Percentiles rank a stretch among this genome's conserved stretches.
Evolutionary conservation across 2,329 filamentous ascomycete species (phyloP).

Genomic region (Calcarisporium arbuscula): DNA sequence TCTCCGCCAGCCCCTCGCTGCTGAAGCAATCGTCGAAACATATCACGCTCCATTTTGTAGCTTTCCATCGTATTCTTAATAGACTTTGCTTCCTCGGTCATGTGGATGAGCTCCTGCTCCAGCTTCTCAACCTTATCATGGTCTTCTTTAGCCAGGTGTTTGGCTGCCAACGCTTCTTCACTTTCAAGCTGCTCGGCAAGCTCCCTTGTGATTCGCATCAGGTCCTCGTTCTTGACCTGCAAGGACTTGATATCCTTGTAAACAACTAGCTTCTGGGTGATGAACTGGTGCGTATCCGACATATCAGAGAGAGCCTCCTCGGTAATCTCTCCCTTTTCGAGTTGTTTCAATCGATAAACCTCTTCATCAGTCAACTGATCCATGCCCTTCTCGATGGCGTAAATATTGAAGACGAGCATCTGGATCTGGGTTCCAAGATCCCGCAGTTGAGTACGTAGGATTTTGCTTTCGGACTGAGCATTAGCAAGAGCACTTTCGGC

Average conservation of each 20-base stretch:
- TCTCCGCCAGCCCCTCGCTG: constrained; percentile 58
- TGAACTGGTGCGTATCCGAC: constrained; percentile 81
- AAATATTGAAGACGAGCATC: constrained; percentile 79
- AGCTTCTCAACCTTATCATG: constrained; percentile 68
- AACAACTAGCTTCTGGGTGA: constrained; percentile 80
- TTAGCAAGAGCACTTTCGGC: constrained; percentile 65
- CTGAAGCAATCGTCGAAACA: constrained; percentile 91
- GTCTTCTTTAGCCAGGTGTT: constrained; percentile 56
- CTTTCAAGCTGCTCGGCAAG: constrained; percentile 87
- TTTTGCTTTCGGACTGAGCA: constrained; percentile 62
- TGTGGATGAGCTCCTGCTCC: constrained; percentile 63
- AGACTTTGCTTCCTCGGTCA: constrained; percentile 79
- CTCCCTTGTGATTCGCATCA: constrained; percentile 75
- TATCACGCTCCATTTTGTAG: constrained; percentile 92
- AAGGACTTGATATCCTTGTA: constrained; percentile 83
- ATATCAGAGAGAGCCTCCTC: constrained; percentile 67
- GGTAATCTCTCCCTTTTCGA: constrained; percentile 68
- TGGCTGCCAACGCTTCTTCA: constrained; percentile 68
- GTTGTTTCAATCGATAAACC: constrained; percentile 65
- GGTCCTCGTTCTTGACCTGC: constrained; percentile 80
- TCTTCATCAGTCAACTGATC: constrained; percentile 67
- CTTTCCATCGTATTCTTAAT: constrained; percentile 82
- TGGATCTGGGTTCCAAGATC: constrained; percentile 89
- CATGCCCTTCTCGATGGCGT: constrained; percentile 73
- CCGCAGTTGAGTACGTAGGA: constrained; percentile 78